Evolutionary conservation across 805 yeast genomes (phyloP).

Genomic region (Barnettozyma salicaria): DNA sequence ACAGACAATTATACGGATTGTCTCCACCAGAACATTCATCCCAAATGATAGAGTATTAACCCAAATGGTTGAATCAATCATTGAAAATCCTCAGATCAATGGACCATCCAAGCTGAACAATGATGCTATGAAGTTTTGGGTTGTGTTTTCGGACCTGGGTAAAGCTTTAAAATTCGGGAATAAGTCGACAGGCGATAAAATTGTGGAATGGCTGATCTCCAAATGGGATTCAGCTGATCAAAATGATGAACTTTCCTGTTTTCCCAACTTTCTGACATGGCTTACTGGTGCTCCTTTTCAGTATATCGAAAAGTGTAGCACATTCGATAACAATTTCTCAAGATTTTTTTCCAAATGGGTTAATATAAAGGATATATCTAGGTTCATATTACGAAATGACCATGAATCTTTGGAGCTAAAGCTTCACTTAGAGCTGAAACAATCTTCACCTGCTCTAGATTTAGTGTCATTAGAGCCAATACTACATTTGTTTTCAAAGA

Average conservation of each 20-base stretch:
- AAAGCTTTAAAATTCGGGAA: slow-evolving; percentile 29
- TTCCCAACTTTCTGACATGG: slow-evolving; percentile 41
- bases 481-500: slow-evolving; percentile 6
- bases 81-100: slow-evolving; percentile 50
- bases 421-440: neutral
- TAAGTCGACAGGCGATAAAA: slow-evolving; percentile 27
- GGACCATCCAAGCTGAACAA: slow-evolving; percentile 50
- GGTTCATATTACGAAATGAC: slow-evolving; percentile 10
- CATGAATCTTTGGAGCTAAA: neutral
- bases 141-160: slow-evolving; percentile 33
- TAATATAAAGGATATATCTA: slow-evolving; percentile 2
- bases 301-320: neutral
- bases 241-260: slow-evolving; percentile 7
- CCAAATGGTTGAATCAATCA: slow-evolving; percentile 42
- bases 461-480: slow-evolving; percentile 2
- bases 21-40: slow-evolving; percentile 10
- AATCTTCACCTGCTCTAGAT: neutral
- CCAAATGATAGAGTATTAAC: slow-evolving; percentile 35
- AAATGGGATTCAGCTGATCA: slow-evolving; percentile 34
- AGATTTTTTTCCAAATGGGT: slow-evolving; percentile 11
- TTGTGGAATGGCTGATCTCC: slow-evolving; percentile 46
- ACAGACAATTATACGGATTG: slow-evolving; percentile 18
- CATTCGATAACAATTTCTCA: slow-evolving; percentile 9
- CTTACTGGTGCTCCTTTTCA: slow-evolving; percentile 26
- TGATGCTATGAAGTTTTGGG: slow-evolving; percentile 53